These are phyloP conservation scores for Simplicillium sp. DNA, from an alignment of 2,329 filamentous ascomycete genomes.

Conservation along the genomic window DNA sequence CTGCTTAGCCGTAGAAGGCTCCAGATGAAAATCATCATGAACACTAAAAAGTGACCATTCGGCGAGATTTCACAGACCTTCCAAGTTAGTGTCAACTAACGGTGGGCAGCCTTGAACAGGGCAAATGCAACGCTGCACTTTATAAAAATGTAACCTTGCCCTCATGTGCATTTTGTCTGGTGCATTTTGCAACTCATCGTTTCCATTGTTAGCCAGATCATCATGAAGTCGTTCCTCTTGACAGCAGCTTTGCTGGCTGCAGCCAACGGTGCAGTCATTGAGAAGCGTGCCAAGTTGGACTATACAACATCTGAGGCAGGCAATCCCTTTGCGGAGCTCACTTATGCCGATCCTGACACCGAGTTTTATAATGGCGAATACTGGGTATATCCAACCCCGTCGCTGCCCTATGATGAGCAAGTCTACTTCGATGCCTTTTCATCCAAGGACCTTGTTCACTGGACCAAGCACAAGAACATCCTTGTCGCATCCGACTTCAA, in stretches of 20 bases:
- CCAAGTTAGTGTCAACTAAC: too few species aligned
- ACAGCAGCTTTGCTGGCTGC: not conserved
- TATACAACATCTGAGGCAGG: conserved; percentile 30
- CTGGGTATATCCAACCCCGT: conserved; percentile 39
- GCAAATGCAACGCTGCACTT: too few species aligned
- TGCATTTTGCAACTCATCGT: too few species aligned
- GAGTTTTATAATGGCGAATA: conserved; percentile 33
- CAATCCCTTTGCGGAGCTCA: conserved; percentile 38
- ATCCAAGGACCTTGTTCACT: conserved; percentile 35
- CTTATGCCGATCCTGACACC: conserved; percentile 41
- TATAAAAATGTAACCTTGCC: too few species aligned
- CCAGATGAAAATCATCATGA: too few species aligned
- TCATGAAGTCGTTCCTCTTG: not conserved
- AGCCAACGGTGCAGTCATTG: not conserved
- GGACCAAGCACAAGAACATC: conserved; percentile 35
- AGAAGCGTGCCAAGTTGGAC: conserved; percentile 12
- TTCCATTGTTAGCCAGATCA: not conserved
- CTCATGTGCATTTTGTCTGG: too few species aligned
- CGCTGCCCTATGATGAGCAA: conserved; percentile 32
- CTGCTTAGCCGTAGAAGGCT: too few species aligned
- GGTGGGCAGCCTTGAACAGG: too few species aligned
- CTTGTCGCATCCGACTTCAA: conserved; percentile 20
- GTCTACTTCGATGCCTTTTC: conserved; percentile 42
- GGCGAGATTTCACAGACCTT: too few species aligned
- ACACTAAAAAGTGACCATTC: too few species aligned